Evolutionary conservation across 805 yeast species (phyloP).

Genomic region (Yamadazyma kitorensis): DNA sequence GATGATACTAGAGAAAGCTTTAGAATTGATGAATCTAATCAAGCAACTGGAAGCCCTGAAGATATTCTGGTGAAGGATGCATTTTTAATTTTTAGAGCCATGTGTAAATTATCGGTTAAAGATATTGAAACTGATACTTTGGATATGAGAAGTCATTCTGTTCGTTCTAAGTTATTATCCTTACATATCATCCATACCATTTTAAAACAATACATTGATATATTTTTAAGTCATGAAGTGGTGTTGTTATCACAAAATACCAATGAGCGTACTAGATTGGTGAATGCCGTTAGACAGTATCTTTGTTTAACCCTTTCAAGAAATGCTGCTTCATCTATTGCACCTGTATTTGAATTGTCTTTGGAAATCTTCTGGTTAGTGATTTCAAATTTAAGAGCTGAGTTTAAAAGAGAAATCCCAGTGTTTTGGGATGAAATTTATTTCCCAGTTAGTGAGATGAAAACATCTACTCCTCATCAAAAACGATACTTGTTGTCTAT

Average conservation of each 20-base stretch:
- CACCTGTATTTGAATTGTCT: constrained; percentile 89
- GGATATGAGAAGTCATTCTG: constrained; percentile 87
- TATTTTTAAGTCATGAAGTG: constrained; percentile 62
- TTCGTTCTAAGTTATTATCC: constrained; percentile 86
- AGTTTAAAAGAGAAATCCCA: constrained; percentile 90
- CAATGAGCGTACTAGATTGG: constrained; percentile 56
- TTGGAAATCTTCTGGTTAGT: constrained; percentile 92
- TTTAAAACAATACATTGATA: constrained; percentile 78
- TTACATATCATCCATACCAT: constrained; percentile 85
- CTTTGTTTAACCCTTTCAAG: constrained; percentile 78
- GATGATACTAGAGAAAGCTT: constrained; percentile 51
- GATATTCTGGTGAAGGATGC: constrained; percentile 86
- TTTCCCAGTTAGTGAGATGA: constrained; percentile 90
- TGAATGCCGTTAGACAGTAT: constrained; percentile 81
- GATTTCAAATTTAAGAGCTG: constrained; percentile 76
- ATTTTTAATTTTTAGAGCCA: constrained; percentile 85
- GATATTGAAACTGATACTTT: constrained; percentile 70
- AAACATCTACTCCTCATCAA: constrained; percentile 88
- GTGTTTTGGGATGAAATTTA: constrained; percentile 91
- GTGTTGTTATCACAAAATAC: constrained; percentile 48
- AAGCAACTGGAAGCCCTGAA: constrained; percentile 49
- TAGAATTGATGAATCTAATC: constrained; percentile 47
- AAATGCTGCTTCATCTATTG: constrained; percentile 87
- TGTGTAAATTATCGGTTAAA: constrained; percentile 90
- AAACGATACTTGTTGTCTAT: constrained; percentile 80